Base-by-base conservation (phyloP, 2,329 filamentous ascomycete genomes). In the Alternaria burnsii region DNA sequence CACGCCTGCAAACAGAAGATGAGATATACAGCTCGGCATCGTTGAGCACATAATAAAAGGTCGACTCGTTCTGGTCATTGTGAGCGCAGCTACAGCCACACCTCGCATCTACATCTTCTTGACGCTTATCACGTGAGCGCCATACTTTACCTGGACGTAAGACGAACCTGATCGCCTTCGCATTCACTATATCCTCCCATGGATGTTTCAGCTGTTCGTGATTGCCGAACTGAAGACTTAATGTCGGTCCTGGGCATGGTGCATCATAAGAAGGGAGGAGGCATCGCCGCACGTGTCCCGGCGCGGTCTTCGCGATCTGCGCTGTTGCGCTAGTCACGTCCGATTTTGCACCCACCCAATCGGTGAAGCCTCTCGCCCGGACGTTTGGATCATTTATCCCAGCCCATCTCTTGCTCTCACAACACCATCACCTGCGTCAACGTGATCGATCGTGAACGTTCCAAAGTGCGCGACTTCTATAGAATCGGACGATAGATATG, bases 401-500 rank as follows among this genome's bases (percentile, higher is more conserved):
- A 22, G 38, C 38, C 38, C 38, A 12, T 22, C 38, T 20, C 10
- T 6, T 14, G 10, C 18, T 11, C 9, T 18, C 4, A 12, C 18
- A 41, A 41, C 9, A 20, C 28, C 46, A 24, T 18, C 18, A 1
- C 11, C 32, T 22, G 14, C 30, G 20, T 22, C 46, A 3, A 48
- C 30, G 14, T 22, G 18, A 48, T 16, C 3, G 7, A 1, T 16
- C 5, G 14, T 3, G 1, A 48, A 20, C 30, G 1, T 34, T 1
- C 14, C 5, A 12, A 12, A 34, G 28, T n/a, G 46, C 28, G 18
- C 18, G n/a, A 22, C 2, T 8, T 12, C 14, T 24, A 11, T 36
- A 36, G 11, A 1, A 11, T 22, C 46, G 5, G 3, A 10, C 10
- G 20, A 14, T 20, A 18, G 8, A 14, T 1, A 71, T 70, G 66